phyloP scores from a whole-genome alignment of 2,329 filamentous ascomycete genomes.

The Lasiodiplodia sp. region DNA sequence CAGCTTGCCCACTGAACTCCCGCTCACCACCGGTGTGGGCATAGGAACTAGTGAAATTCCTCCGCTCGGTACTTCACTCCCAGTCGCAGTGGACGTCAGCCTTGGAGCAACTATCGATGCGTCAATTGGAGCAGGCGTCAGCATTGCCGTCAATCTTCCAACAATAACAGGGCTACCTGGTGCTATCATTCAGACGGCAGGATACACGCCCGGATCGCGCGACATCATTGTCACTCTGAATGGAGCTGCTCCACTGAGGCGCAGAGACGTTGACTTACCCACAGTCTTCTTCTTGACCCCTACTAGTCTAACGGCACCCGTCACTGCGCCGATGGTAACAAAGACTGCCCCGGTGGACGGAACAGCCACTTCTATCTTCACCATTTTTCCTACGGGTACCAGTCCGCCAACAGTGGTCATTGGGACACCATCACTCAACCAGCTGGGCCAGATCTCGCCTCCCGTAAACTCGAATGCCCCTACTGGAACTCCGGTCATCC shows the following conservation, averaged over 20 bases:
- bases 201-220: slow-evolving; percentile 5
- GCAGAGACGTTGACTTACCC: neutral
- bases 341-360: neutral
- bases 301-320: neutral
- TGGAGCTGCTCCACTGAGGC: neutral
- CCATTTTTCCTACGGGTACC: neutral
- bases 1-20: neutral
- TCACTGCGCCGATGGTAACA: neutral
- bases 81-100: neutral
- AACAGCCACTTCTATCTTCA: slow-evolving; percentile 6
- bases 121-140: slow-evolving; percentile 2
- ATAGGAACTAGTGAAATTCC: neutral
- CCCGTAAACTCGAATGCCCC: neutral
- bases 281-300: slow-evolving; percentile 6
- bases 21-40: neutral
- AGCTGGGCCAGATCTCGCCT: neutral
- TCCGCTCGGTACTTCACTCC: neutral
- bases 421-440: slow-evolving; percentile 1
- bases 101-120: neutral
- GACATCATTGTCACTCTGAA: slow-evolving; percentile 9
- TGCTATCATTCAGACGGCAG: neutral
- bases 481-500: neutral
- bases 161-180: neutral
- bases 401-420: slow-evolving; percentile 15
- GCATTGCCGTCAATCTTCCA: neutral